Percentiles rank a stretch among this genome's conserved stretches.
phyloP scores from a whole-genome alignment of 169 alveolate species.

The Eimeria sp. region DNA sequence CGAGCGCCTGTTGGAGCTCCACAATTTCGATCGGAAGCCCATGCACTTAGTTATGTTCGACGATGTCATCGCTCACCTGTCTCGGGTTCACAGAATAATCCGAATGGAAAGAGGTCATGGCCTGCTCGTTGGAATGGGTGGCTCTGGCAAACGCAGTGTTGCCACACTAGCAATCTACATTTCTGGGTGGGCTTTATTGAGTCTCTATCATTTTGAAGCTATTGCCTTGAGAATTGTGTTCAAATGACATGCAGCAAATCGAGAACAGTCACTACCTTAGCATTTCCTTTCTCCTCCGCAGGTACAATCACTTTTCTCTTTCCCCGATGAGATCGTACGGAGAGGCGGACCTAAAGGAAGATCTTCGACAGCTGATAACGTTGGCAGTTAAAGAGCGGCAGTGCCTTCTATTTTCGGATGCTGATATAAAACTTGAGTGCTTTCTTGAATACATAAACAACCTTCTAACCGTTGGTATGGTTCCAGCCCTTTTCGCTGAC shows the following conservation, averaged over 20 bases:
- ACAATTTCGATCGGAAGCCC: constrained; percentile 92
- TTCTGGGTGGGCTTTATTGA: constrained; percentile 88
- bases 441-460: constrained; percentile 96
- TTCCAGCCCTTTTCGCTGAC: constrained; percentile 96
- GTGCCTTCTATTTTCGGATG: constrained; percentile 94
- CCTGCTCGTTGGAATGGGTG: constrained; percentile 98
- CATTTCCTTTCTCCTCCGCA: constrained; percentile 44
- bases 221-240: neutral
- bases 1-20: constrained; percentile 93
- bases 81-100: constrained; percentile 96
- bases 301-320: constrained; percentile 93
- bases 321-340: constrained; percentile 94
- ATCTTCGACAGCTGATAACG: constrained; percentile 92
- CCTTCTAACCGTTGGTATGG: constrained; percentile 95
- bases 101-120: constrained; percentile 97
- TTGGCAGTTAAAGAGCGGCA: constrained; percentile 90
- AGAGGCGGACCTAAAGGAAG: constrained; percentile 96
- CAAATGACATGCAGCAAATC: neutral
- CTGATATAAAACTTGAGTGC: constrained; percentile 95
- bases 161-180: constrained; percentile 95
- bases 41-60: constrained; percentile 98
- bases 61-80: constrained; percentile 97
- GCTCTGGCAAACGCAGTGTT: constrained; percentile 98
- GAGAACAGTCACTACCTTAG: neutral
- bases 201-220: neutral